Conservation (phyloP, 805 yeast genomes). For the Saccharomycopsis fermentans region DNA sequence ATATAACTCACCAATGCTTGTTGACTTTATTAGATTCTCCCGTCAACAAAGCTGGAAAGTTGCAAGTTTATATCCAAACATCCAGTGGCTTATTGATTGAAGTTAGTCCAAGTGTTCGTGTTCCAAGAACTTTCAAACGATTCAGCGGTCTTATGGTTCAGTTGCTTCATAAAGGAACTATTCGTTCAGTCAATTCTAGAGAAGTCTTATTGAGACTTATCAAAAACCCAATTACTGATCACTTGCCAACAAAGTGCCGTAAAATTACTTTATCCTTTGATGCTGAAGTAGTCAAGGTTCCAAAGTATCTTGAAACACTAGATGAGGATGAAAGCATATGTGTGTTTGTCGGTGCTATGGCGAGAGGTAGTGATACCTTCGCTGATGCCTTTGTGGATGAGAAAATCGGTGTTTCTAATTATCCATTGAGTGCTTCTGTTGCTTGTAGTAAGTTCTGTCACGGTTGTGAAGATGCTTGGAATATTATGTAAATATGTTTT, state of each 20-base stretch:
- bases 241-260: constrained; percentile 90
- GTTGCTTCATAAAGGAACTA: constrained; percentile 80
- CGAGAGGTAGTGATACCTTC: constrained; percentile 93
- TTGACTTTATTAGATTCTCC: constrained; percentile 94
- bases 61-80: constrained; percentile 94
- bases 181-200: constrained; percentile 90
- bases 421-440: constrained; percentile 93
- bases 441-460: constrained; percentile 98
- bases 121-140: constrained; percentile 96
- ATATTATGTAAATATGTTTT: constrained; percentile 32
- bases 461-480: constrained; percentile 98
- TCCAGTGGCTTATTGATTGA: constrained; percentile 91
- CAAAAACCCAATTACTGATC: constrained; percentile 95
- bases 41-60: constrained; percentile 90
- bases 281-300: constrained; percentile 78
- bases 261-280: constrained; percentile 89
- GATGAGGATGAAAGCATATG: constrained; percentile 90
- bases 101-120: constrained; percentile 92
- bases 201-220: constrained; percentile 89
- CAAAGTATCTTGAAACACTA: constrained; percentile 71
- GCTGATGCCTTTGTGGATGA: constrained; percentile 97
- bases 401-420: constrained; percentile 89
- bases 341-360: constrained; percentile 99
- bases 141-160: constrained; percentile 98
- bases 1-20: constrained; percentile 95